A percentile compares a stretch with the other conserved stretches of the same genome.
Evolutionary conservation across 2,329 filamentous ascomycete genomes (phyloP).

Genomic region (Xylariaceae sp.): DNA sequence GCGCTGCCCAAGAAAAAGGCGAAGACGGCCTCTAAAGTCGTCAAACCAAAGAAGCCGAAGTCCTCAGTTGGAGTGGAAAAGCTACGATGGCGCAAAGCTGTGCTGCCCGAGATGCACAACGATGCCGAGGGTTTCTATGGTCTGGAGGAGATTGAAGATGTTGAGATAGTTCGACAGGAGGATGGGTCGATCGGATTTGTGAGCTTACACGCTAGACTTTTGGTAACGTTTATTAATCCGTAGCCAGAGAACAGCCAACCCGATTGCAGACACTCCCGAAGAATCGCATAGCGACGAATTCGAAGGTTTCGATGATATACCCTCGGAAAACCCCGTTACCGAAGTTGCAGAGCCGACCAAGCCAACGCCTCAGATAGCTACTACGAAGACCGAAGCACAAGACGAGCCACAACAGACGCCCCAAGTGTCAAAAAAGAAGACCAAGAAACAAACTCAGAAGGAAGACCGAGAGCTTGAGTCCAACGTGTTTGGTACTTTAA

Average conservation of each 20-base stretch:
- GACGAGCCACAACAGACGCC: constrained; percentile 17
- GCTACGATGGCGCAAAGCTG: constrained; percentile 53
- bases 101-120: constrained; percentile 73
- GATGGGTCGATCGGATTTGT: constrained; percentile 53
- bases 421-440: constrained; percentile 22
- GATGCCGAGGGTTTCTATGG: constrained; percentile 94
- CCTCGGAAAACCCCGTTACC: constrained; percentile 13
- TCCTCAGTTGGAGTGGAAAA: constrained; percentile 41
- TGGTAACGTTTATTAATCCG: not conserved
- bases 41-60: constrained; percentile 29
- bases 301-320: constrained; percentile 58
- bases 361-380: not conserved
- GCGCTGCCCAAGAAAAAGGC: constrained; percentile 20
- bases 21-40: constrained; percentile 9
- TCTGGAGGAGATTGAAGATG: constrained; percentile 85
- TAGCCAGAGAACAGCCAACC: no score
- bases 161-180: constrained; percentile 73
- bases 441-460: constrained; percentile 29
- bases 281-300: constrained; percentile 43
- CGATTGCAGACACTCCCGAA: not conserved
- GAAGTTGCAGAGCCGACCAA: constrained; percentile 15
- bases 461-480: constrained; percentile 38
- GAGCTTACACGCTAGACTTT: constrained; percentile 18
- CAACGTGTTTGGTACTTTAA: constrained; percentile 53
- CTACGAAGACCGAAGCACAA: not conserved